Base-by-base conservation (phyloP, 2,329 filamentous ascomycete genomes). In the Talaromyces funiculosus region DNA sequence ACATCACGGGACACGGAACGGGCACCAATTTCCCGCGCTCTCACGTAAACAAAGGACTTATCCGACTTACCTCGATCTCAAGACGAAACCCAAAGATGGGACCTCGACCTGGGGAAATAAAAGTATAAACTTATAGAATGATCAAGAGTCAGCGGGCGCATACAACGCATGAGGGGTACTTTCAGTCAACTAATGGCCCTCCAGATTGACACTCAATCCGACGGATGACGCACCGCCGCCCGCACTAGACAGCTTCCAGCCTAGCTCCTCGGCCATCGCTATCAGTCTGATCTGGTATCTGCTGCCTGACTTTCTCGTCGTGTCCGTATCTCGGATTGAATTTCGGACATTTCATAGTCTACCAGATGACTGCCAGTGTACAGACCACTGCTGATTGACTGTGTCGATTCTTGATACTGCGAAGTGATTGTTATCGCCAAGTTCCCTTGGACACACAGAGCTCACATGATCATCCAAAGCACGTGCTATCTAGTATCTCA, bases 121-220 rank as follows among this genome's bases (percentile, higher is more conserved):
- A n/a, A n/a, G n/a, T n/a, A n/a, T 20, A 12, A 51, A 22, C 20
- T n/a, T 22, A 51, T 51, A 47, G n/a, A 47, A 29, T 47, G 24
- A 47, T 47, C 43, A 35, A 24, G 10, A 51, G 20, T 7, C 3
- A 9, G 81, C 78, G 35, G 53, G 22, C 35, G 33, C 14, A 47
- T 47, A 14, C 47, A 51, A 51, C 47, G 20, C 47, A 51, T 51
- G 47, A 51, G 47, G 47, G 47, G 47, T 45, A 43, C 3, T 4
- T 31, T 35, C 9, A 33, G n/a, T 33, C 29, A 29, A 51, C 16
- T 5, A 16, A 49, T 33, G n/a, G 47, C 37, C 37, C 8, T 38
- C 12, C 20, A 22, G 40, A 42, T 12, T 18, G 40, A 20, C 40
- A 42, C 22, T 43, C 40, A 43, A 43, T 53, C 49, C 20, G 49